Evolutionary conservation across 1,139 yeast species (phyloP).

Genomic region (Hyphopichia burtonii): DNA sequence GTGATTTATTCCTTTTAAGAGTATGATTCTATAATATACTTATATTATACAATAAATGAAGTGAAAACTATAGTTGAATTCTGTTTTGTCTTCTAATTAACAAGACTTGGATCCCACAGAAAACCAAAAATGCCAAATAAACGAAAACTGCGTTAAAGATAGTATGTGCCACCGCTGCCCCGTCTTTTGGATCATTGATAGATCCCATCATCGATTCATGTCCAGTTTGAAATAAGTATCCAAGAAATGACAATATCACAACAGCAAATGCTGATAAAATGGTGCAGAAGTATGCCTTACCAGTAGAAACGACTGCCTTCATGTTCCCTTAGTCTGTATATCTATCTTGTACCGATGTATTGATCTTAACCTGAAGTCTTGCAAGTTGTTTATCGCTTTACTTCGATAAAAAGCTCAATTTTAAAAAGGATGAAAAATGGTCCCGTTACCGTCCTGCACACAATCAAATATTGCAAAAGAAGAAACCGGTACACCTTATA

Average conservation of each 20-base stretch:
- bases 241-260: conserved; percentile 81
- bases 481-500: no score
- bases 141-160: conserved; percentile 88
- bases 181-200: conserved; percentile 85
- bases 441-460: no score
- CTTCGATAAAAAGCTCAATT: no score
- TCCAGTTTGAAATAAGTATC: conserved; percentile 71
- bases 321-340: conserved; percentile 9
- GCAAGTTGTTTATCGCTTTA: no score
- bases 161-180: conserved; percentile 89
- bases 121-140: conserved; percentile 72
- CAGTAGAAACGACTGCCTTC: conserved; percentile 49
- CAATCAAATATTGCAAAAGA: no score
- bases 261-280: conserved; percentile 88
- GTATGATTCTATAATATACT: no score
- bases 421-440: no score
- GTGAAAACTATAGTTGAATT: conserved; percentile 33
- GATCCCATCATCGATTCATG: conserved; percentile 95
- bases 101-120: conserved; percentile 84
- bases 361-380: no score
- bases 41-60: no score
- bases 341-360: not conserved
- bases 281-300: conserved; percentile 94
- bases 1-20: no score
- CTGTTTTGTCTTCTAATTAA: conserved; percentile 61